Base-by-base conservation (phyloP, 345 rosid genomes). In the Geranium rotundifolium region DNA sequence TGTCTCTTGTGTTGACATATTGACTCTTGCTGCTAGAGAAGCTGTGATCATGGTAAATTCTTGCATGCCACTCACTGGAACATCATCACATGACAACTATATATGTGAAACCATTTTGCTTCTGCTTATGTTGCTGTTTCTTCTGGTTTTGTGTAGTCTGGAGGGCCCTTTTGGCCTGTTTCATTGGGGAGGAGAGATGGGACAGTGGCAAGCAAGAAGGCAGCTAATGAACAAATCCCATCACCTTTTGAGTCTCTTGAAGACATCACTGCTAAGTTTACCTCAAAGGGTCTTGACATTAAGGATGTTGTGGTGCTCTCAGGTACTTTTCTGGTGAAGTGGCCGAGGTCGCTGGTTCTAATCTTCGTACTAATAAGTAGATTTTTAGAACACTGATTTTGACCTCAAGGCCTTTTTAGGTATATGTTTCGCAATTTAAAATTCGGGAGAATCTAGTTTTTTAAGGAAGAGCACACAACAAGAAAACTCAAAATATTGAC, bases 281-380 rank as follows among this genome's bases (percentile, higher is more conserved):
- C 76, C 12, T 64, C 83, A 19, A 82, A 85, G 75, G 98, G 96
- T 56, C 90, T 91, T 52, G 92, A 89, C 63, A 56, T 81, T n/a
- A 89, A 83, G 71, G 96, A 91, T 77, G 88, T 87, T 56, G 98
- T 79, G 5, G 95, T 77, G 71, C 96, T 91, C 71, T 85, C 98
- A 82, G 98, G 95, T 85, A 72, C 27, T 23, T 23, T 23, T 23
- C 27, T 23, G 27, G 27, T 23, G 27, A 23, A 23, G 27, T 2
- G 27, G 27, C 2, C 2, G 27, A 23, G 27, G 27, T 2, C 27
- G 27, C 27, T 23, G 27, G 27, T 23, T 23, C 1, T 23, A 23
- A 23, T 23, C 27, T 2, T 23, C 27, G 2, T 23, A 23, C 27
- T 23, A 23, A 66, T 20, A 41, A 20, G 27, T 23, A 23, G 27